phyloP scores from a whole-genome alignment of 805 yeast species.

The Metschnikowia arizonensis region DNA sequence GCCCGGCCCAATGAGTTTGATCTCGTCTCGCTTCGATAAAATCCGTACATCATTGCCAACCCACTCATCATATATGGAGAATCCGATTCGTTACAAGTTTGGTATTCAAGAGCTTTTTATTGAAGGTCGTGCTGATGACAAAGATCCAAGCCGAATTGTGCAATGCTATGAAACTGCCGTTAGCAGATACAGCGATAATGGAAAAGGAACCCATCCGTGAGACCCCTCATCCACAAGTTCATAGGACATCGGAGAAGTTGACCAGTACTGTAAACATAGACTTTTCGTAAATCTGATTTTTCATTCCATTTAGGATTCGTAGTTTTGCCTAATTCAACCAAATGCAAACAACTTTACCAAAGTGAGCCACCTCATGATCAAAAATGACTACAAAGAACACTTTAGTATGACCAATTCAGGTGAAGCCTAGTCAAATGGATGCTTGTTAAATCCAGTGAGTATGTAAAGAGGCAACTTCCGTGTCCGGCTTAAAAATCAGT shows the following conservation, averaged over 20 bases:
- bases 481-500: too few relatives aligned
- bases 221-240: conserved; percentile 33
- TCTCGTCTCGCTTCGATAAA: conserved; percentile 56
- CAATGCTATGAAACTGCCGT: conserved; percentile 50
- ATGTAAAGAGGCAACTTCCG: too few relatives aligned
- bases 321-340: too few relatives aligned
- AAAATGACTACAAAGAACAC: too few relatives aligned
- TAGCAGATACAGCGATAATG: conserved; percentile 46
- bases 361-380: too few relatives aligned
- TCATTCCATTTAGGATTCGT: too few relatives aligned
- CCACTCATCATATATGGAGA: conserved; percentile 60
- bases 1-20: conserved; percentile 69
- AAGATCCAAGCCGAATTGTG: conserved; percentile 38
- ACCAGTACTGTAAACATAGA: conserved; percentile 27
- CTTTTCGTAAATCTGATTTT: conserved; percentile 23
- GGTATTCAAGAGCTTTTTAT: conserved; percentile 41
- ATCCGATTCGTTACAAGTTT: conserved; percentile 35
- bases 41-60: conserved; percentile 82
- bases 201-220: conserved; percentile 50
- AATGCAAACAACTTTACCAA: too few relatives aligned
- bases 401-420: too few relatives aligned
- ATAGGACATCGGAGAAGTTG: conserved; percentile 21
- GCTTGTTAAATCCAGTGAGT: too few relatives aligned
- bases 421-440: too few relatives aligned
- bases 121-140: conserved; percentile 48